Base-by-base conservation (phyloP, 2,329 filamentous ascomycete species). In the Botryotinia globosa region DNA sequence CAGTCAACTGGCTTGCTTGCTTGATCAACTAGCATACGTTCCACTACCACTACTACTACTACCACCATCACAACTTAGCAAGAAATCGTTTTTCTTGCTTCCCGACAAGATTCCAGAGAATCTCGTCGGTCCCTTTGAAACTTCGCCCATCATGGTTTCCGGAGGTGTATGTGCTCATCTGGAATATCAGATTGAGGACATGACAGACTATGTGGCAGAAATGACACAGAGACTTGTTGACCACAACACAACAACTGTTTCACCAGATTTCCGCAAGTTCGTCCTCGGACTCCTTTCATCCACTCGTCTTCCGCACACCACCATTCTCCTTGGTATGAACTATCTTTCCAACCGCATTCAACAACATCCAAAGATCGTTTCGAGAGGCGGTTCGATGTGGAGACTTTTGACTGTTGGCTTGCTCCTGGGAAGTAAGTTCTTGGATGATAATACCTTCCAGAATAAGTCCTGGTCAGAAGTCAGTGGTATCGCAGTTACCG, bases 401-500 rank as follows among this genome's bases (percentile, higher is more conserved):
- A 88, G 89, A 71, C 88, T 92, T 82, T 85, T 92, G 75, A 92
- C 90, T 37, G 89, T 91, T 68, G 87, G 88, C 56, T 84, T 93
- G 66, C 85, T 93, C 69, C 84, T 93, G 69, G 91, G 90, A 73
- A 92, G 90, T 85, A 93, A 93, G 82, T 93, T 93, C 81, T 82
- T 93, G 75, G 91, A 93, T 78, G 91, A 93, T 83, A 93, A 93
- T 81, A 93, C 91, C 48, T 93, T 93, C 84, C 91, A 92, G 84
- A 93, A 93, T 82, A 88, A 90, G 74, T 93, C 91, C 4, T 93
- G 91, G 91, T 89, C 91, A 16, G 91, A 93, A 80, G 91, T 93
- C 69, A 93, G 90, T 81, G 89, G 89, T 77, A 92, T 93, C 77
- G 84, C 88, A 63, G 90, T 93, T 59, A 80, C 84, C 9, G 90